Evolutionary conservation across 768 basidiomycete species (phyloP), one percentile per base, ranked within the genome.

Genomic region (Paxillus ammoniavirescens): DNA sequence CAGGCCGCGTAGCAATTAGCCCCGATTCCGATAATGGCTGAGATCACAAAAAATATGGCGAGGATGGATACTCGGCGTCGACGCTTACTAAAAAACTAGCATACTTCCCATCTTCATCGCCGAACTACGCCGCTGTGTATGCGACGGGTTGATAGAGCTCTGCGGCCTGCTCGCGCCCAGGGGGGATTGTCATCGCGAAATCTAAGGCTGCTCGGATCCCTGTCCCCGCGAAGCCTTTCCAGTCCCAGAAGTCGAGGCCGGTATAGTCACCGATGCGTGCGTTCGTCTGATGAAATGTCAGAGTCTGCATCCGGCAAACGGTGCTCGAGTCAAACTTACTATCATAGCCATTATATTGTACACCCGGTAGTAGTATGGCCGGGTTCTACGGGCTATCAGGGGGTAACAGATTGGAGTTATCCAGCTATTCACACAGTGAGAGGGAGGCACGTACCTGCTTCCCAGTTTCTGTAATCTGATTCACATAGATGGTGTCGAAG

Each of bases 301-400:
- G 47, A 35, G 40, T 8, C 37, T n/a, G 8, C 44, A n/a, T 21
- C 44, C 7, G 30, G 26, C 31, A 45, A 33, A 37, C 13, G 14
- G 13, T n/a, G 18, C 21, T 5, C 42, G 5, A 8, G 13, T 35
- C 64, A 79, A 63, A 31, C 36, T 28, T 56, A 85, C 83, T 46
- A 86, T 81, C 80, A 87, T 82, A 8, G 83, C 85, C 2, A 80
- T 82, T 14, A 87, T 73, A 56, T 89, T 89, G 69, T 84, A 87
- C 0, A 79, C 76, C 9, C 82, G 77, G 63, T 87, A 87, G 61
- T 87, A 85, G 65, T 80, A 86, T 14, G 86, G 83, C 10, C 80
- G 73, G 1, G 83, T 83, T 26, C 86, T 80, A 3, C 66, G 73
- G 15, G 82, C 76, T 70, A 87, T 86, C 13, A 83, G 65, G 10